Percentiles rank a stretch among this genome's conserved stretches.
These are phyloP conservation scores for Simmondsia chinensis DNA, from an alignment of 148 eudicot genomes.

Conservation along the genomic window DNA sequence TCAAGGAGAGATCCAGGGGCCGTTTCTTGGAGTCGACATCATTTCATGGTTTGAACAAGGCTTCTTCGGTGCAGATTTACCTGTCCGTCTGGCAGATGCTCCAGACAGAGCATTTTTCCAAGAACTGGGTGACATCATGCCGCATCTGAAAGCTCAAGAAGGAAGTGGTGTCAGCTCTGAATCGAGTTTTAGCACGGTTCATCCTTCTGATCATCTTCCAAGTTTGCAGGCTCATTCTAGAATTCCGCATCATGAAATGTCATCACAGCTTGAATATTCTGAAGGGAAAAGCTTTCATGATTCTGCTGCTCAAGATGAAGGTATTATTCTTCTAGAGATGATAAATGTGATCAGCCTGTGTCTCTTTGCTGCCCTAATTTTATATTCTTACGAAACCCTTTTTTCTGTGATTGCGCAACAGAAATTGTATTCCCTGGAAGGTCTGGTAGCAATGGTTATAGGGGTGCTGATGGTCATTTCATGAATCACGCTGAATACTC, in stretches of 20 bases:
- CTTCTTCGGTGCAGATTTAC: constrained; percentile 78
- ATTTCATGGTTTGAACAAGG: constrained; percentile 98
- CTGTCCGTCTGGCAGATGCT: constrained; percentile 71
- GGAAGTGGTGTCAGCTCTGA: constrained; percentile 23
- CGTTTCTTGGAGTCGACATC: constrained; percentile 91
- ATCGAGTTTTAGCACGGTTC: constrained; percentile 24
- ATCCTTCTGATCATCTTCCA: constrained; percentile 30
- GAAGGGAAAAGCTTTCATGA: constrained; percentile 46
- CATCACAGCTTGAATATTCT: constrained; percentile 24
- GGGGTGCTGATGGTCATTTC: constrained; percentile 30
- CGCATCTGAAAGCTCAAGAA: constrained; percentile 45
- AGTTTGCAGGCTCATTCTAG: constrained; percentile 25
- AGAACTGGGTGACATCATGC: constrained; percentile 81
- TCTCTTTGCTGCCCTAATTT: no score
- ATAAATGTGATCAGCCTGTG: no score
- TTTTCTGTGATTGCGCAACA: constrained; percentile 16
- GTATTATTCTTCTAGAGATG: constrained; percentile 33
- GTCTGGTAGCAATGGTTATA: constrained; percentile 53
- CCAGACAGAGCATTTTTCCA: constrained; percentile 57
- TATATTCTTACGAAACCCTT: no score
- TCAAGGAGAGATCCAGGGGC: constrained; percentile 94
- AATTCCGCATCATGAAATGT: constrained; percentile 25
- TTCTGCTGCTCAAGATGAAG: constrained; percentile 68
- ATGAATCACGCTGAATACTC: constrained; percentile 24
- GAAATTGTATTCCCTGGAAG: constrained; percentile 84